Conservation (phyloP, 441 rosid genomes). For the Bocquillonia castaneifolia region DNA sequence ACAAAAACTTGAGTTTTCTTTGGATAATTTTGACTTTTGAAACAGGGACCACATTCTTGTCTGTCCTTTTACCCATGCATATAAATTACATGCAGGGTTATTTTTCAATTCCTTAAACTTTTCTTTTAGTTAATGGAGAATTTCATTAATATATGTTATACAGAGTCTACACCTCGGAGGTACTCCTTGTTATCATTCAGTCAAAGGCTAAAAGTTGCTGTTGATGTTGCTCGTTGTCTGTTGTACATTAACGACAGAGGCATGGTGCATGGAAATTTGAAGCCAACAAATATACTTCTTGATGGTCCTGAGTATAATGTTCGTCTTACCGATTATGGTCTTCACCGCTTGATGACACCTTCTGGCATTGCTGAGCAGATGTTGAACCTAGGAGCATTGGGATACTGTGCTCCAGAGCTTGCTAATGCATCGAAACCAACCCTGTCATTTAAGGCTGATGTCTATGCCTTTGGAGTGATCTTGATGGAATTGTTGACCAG, state of each 20-base stretch:
- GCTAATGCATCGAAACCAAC: conserved; percentile 53
- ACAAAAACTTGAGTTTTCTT: no score
- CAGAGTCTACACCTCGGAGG: conserved; percentile 93
- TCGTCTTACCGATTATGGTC: conserved; percentile 65
- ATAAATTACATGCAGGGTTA: neutral
- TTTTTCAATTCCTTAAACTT: neutral
- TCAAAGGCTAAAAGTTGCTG: conserved; percentile 75
- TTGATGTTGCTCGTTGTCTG: conserved; percentile 71
- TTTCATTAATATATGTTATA: conserved; percentile 19
- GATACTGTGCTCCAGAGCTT: conserved; percentile 86
- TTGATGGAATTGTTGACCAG: conserved; percentile 84
- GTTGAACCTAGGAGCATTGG: conserved; percentile 83
- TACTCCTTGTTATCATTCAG: conserved; percentile 62
- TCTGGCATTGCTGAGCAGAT: conserved; percentile 82
- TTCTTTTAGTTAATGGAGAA: conserved; percentile 3
- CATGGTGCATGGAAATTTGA: conserved; percentile 79
- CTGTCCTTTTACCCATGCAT: neutral
- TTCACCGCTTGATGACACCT: conserved; percentile 81
- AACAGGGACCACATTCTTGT: no score
- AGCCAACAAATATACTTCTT: conserved; percentile 78
- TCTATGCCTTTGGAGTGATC: conserved; percentile 85
- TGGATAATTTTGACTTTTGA: no score
- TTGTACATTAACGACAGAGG: conserved; percentile 77
- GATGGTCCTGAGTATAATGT: conserved; percentile 46
- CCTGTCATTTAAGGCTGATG: conserved; percentile 73